Percentiles rank a stretch among this genome's conserved stretches.
Evolutionary conservation across 1,284 basidiomycete species (phyloP).

Genomic region (Tilletiopsis washingtonensis): DNA sequence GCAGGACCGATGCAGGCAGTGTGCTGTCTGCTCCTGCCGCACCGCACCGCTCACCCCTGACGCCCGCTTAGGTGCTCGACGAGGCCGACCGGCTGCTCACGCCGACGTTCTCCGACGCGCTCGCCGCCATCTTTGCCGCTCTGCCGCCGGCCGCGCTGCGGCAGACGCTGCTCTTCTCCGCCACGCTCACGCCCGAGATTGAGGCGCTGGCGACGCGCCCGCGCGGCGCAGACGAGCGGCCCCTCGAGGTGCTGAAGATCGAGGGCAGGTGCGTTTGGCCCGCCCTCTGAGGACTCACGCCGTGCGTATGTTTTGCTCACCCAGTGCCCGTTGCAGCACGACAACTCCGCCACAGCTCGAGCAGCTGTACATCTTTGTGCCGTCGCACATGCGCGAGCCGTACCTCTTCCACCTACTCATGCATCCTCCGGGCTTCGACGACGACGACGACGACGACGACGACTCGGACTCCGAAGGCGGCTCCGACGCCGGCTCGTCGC

Average conservation of each 20-base stretch:
- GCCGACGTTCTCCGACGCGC: constrained; percentile 77
- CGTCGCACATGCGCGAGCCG: constrained; percentile 85
- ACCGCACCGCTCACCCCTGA: too few species aligned
- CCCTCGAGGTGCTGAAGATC: constrained; percentile 74
- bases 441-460: constrained; percentile 19
- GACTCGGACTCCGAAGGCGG: constrained; percentile 12
- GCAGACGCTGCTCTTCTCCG: constrained; percentile 94
- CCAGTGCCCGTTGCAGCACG: constrained; percentile 55
- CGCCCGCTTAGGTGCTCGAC: constrained; percentile 43
- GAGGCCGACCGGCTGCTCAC: constrained; percentile 82
- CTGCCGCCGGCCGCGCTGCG: constrained; percentile 65
- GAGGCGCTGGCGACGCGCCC: constrained; percentile 67
- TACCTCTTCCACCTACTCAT: constrained; percentile 86
- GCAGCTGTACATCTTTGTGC: constrained; percentile 85
- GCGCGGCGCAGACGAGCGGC: constrained; percentile 77
- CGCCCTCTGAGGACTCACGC: constrained; percentile 3
- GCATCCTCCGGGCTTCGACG: constrained; percentile 57
- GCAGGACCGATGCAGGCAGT: too few species aligned
- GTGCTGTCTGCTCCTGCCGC: too few species aligned
- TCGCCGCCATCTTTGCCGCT: constrained; percentile 64
- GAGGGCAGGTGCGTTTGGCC: constrained; percentile 59
- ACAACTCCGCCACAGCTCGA: constrained; percentile 75
- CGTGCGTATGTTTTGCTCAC: not conserved
- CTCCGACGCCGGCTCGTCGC: constrained; percentile 12
- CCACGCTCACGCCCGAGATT: constrained; percentile 82